Conservation (phyloP, 306 rosid genomes). For the Aeschynomene evenia region DNA sequence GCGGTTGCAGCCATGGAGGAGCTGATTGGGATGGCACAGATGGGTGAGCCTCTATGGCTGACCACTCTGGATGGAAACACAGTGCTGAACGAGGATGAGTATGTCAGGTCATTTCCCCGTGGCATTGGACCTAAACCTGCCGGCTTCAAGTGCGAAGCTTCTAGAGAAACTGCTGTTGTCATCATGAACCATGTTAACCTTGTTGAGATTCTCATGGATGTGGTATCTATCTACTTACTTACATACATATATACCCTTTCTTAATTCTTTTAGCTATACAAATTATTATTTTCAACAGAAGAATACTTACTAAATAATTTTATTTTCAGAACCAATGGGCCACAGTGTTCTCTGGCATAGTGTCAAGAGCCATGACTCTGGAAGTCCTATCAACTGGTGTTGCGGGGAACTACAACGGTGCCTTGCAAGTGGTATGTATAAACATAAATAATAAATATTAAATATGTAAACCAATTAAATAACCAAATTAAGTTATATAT, state of each 20-base stretch:
- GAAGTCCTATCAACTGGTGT: conserved; percentile 95
- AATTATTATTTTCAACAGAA: no score
- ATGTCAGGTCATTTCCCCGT: conserved; percentile 73
- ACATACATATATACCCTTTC: background rate
- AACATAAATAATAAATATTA: no score
- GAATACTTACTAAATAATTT: no score
- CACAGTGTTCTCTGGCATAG: conserved; percentile 81
- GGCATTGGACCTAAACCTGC: conserved; percentile 77
- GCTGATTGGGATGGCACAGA: conserved; percentile 80
- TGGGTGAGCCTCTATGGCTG: conserved; percentile 94
- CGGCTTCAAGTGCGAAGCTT: conserved; percentile 83
- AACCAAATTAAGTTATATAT: no score
- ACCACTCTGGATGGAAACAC: conserved; percentile 62
- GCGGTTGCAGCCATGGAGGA: conserved; percentile 99
- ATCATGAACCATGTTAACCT: conserved; percentile 92
- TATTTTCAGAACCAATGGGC: conserved; percentile 82
- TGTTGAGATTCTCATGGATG: conserved; percentile 93
- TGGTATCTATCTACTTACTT: conserved; percentile 52
- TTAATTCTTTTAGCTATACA: background rate
- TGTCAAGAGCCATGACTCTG: conserved; percentile 90
- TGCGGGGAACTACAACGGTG: conserved; percentile 95
- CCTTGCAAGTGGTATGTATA: conserved; percentile 87
- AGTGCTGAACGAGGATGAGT: conserved; percentile 80
- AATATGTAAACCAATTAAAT: no score
- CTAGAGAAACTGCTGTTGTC: conserved; percentile 79